Evolutionary conservation across 371 early-diverging fungal species (phyloP).

Genomic region (Mortierella sp.): DNA sequence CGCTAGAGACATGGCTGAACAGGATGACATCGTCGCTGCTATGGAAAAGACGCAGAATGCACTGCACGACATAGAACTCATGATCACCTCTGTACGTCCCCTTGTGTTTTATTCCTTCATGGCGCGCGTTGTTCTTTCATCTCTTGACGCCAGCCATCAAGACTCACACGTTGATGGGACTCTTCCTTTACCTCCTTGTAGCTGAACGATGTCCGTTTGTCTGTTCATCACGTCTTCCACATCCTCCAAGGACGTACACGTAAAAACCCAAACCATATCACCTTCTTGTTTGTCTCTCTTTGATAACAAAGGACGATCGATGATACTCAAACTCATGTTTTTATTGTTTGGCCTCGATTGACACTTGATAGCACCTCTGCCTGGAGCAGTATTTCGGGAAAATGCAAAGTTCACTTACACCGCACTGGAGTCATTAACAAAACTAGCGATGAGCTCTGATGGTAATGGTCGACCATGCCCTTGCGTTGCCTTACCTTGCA

Average conservation of each 20-base stretch:
- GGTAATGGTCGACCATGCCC: conserved; percentile 22
- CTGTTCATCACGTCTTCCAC: conserved; percentile 53
- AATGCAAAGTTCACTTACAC: conserved; percentile 48
- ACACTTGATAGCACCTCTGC: conserved; percentile 19
- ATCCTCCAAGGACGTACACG: conserved; percentile 53
- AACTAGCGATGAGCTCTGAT: conserved; percentile 38
- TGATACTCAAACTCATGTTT: not conserved
- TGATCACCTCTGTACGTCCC: conserved; percentile 49
- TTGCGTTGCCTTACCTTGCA: not conserved
- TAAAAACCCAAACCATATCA: not conserved
- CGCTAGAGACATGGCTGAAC: conserved; percentile 8
- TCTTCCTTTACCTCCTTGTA: too few relatives aligned
- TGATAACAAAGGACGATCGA: not conserved
- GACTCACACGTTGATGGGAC: too few relatives aligned
- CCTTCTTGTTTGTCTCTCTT: too few relatives aligned
- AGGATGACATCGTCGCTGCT: conserved; percentile 31
- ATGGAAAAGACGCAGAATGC: conserved; percentile 37
- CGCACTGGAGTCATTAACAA: conserved; percentile 39
- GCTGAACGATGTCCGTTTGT: conserved; percentile 54
- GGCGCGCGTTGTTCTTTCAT: too few relatives aligned
- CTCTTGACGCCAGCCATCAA: too few relatives aligned
- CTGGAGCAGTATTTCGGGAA: conserved; percentile 37
- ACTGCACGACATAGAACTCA: conserved; percentile 46
- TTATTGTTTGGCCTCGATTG: conserved; percentile 1
- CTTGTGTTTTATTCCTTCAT: not conserved